These are phyloP conservation scores for Brassica carinata DNA, from an alignment of 345 rosid genomes.

Conservation along the genomic window DNA sequence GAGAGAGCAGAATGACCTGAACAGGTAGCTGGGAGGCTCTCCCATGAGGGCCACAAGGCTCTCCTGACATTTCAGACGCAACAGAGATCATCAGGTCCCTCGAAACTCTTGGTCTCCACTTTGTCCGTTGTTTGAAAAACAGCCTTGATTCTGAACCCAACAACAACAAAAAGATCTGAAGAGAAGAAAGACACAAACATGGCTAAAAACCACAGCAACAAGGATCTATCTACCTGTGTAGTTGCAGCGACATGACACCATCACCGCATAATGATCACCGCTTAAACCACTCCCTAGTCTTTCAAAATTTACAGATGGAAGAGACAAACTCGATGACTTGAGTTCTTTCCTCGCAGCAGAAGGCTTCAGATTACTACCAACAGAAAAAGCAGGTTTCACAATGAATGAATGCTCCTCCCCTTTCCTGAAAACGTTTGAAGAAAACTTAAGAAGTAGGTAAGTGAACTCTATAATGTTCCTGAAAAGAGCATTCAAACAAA, in stretches of 20 bases:
- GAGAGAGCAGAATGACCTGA: conserved; percentile 54
- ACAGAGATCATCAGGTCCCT: conserved; percentile 95
- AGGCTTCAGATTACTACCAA: conserved; percentile 57
- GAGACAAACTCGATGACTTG: conserved; percentile 47
- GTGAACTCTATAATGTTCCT: conserved; percentile 23
- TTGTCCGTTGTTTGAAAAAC: conserved; percentile 84
- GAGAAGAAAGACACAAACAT: conserved; percentile 20
- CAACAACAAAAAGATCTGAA: conserved; percentile 14
- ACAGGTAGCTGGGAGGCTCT: conserved; percentile 81
- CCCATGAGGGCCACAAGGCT: conserved; percentile 60
- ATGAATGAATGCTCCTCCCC: conserved; percentile 98
- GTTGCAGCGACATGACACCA: conserved; percentile 94
- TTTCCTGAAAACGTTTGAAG: conserved; percentile 59
- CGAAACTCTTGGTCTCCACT: conserved; percentile 76
- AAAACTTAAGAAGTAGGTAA: conserved; percentile 22
- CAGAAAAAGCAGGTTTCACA: conserved; percentile 71
- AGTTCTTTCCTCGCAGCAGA: conserved; percentile 52
- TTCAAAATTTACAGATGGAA: conserved; percentile 55
- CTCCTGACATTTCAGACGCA: conserved; percentile 75
- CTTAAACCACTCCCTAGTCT: conserved; percentile 47
- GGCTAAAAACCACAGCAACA: conserved; percentile 31
- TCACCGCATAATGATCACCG: conserved; percentile 71
- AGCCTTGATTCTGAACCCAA: conserved; percentile 71
- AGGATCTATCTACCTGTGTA: conserved; percentile 63
- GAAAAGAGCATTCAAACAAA: conserved; percentile 7